Percentiles rank a stretch among this genome's conserved stretches.
phyloP scores from a whole-genome alignment of 2,329 filamentous ascomycete species.

The Lojkania enalia region DNA sequence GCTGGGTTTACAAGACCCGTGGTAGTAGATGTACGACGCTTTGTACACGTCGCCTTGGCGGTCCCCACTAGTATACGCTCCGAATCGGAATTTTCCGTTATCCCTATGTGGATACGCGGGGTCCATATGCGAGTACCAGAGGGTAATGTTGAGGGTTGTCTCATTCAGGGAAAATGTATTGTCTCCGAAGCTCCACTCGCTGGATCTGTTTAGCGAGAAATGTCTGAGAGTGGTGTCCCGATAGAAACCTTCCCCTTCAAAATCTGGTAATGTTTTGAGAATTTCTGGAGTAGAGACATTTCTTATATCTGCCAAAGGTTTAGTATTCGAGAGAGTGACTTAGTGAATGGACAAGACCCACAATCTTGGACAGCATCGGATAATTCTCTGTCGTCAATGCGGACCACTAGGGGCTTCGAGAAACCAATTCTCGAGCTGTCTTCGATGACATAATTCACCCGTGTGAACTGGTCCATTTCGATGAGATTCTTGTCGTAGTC shows the following conservation, averaged over 20 bases:
- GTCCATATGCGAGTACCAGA: too few relatives aligned
- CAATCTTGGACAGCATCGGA: conserved; percentile 17
- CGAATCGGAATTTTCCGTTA: too few relatives aligned
- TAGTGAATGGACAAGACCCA: too few relatives aligned
- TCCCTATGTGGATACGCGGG: conserved; percentile 2
- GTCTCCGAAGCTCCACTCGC: conserved; percentile 6
- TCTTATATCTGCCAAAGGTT: background rate
- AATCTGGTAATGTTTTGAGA: background rate
- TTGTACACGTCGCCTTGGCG: conserved; percentile 24
- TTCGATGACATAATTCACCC: conserved; percentile 21
- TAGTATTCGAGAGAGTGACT: too few relatives aligned
- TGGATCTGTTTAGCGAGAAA: too few relatives aligned
- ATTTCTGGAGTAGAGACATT: background rate
- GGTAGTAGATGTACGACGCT: conserved; percentile 20
- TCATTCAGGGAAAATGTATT: conserved; percentile 4
- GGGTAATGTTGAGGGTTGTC: conserved; percentile 24
- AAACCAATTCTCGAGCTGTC: conserved; percentile 26
- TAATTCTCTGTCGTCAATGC: conserved; percentile 13
- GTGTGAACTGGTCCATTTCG: conserved; percentile 21
- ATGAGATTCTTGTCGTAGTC: conserved; percentile 30
- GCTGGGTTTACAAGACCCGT: conserved; percentile 35
- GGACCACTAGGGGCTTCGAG: conserved; percentile 17
- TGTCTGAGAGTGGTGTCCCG: too few relatives aligned
- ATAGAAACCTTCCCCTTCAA: background rate
- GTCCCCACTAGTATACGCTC: conserved; percentile 12